Conservation (phyloP, 257 asterid species). For the Thymus quinquecostatus region DNA sequence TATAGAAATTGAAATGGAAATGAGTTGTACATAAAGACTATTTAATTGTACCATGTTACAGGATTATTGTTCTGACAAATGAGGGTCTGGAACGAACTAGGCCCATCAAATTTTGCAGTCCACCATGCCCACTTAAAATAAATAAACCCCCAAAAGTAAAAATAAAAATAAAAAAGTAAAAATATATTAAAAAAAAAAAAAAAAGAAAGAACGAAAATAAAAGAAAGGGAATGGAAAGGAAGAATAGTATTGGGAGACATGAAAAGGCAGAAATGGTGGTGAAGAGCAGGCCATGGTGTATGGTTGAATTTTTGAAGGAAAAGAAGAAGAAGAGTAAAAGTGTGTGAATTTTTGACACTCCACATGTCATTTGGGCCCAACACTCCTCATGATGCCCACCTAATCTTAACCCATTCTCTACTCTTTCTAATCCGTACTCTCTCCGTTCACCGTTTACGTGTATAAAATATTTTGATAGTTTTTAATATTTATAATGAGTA, state of each 20-base stretch:
- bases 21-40: too few species aligned
- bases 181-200: too few species aligned
- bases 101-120: slow-evolving; percentile 15
- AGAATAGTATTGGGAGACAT: not conserved
- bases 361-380: slow-evolving; percentile 34
- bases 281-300: not conserved
- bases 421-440: not conserved
- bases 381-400: not conserved
- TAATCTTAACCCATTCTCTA: not conserved
- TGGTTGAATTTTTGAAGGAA: slow-evolving; percentile 20
- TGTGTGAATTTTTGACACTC: slow-evolving; percentile 18
- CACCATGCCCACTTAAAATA: not conserved
- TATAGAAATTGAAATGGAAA: too few species aligned
- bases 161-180: too few species aligned
- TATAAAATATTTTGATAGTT: too few species aligned
- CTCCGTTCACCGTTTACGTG: too few species aligned
- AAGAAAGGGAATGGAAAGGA: not conserved
- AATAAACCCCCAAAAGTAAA: not conserved
- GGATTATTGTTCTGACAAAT: not conserved
- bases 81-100: not conserved
- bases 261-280: not conserved
- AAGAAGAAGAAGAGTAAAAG: not conserved
- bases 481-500: too few species aligned
- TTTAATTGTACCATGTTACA: not conserved
- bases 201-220: too few species aligned